These are phyloP conservation scores for Psilocybe mexicana DNA, from an alignment of 1,284 basidiomycete genomes.

Conservation along the genomic window DNA sequence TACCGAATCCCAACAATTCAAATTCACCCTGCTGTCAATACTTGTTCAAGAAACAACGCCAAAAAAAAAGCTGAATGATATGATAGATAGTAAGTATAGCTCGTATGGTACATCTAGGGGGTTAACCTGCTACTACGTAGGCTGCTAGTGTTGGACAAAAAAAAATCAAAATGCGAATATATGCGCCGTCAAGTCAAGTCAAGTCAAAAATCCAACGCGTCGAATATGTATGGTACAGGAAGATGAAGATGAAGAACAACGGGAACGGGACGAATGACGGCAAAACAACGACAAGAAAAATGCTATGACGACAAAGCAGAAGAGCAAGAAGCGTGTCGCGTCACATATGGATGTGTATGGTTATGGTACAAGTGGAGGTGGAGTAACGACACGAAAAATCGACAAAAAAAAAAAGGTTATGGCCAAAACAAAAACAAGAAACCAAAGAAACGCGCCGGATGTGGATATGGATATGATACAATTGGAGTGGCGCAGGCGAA, in stretches of 20 bases:
- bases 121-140: neutral
- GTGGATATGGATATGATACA: neutral
- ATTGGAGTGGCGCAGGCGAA: neutral
- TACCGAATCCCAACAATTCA: neutral
- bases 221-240: neutral
- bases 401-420: no score
- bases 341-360: no score
- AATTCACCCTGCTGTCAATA: neutral
- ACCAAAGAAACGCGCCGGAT: no score
- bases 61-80: neutral
- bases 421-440: no score
- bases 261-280: neutral
- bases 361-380: no score
- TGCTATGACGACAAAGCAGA: neutral
- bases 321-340: no score
- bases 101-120: constrained; percentile 6
- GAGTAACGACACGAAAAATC: no score
- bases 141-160: neutral
- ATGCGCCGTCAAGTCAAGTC: no score
- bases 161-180: no score
- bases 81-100: neutral
- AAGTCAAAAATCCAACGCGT: neutral
- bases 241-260: neutral
- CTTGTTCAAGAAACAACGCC: neutral
- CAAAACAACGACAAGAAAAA: neutral